These are phyloP conservation scores for Plantago ovata DNA, from an alignment of 257 asterid species.

Conservation along the genomic window DNA sequence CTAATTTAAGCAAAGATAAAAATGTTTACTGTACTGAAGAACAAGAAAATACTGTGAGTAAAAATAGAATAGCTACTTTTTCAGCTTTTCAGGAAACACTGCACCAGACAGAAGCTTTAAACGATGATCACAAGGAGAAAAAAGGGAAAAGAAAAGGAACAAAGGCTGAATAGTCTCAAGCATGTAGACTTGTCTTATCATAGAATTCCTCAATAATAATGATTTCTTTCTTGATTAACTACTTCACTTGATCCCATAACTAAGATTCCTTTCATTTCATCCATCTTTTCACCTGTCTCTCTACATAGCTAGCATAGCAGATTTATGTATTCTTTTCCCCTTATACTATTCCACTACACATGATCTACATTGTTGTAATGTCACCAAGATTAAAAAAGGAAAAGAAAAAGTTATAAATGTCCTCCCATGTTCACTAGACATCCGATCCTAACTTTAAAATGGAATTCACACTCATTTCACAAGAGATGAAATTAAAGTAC, in stretches of 20 bases:
- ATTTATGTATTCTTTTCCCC: too few species aligned
- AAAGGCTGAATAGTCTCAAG: slow-evolving; percentile 10
- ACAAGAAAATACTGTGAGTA: too few species aligned
- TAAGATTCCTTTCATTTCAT: slow-evolving; percentile 11
- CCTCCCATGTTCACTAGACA: too few species aligned
- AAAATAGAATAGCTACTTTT: slow-evolving; percentile 27
- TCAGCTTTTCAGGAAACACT: slow-evolving; percentile 42
- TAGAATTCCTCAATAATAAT: slow-evolving; percentile 43
- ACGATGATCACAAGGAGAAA: slow-evolving; percentile 32
- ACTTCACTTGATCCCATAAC: slow-evolving; percentile 28
- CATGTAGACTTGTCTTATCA: slow-evolving; percentile 37
- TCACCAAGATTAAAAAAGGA: too few species aligned
- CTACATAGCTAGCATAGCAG: too few species aligned
- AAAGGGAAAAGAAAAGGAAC: slow-evolving; percentile 19
- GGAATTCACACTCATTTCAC: too few species aligned
- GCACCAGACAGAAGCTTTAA: slow-evolving; percentile 26
- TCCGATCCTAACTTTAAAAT: too few species aligned
- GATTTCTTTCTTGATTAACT: slow-evolving; percentile 26
- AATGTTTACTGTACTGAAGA: background rate
- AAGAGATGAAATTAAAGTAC: too few species aligned
- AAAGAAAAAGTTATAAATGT: too few species aligned
- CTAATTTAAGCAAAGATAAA: background rate
- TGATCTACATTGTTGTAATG: too few species aligned
- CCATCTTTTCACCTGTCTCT: slow-evolving; percentile 10
- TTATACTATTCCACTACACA: too few species aligned